Conservation (phyloP, 192 early-diverging fungal genomes). For the Entophlyctis luteolus region DNA sequence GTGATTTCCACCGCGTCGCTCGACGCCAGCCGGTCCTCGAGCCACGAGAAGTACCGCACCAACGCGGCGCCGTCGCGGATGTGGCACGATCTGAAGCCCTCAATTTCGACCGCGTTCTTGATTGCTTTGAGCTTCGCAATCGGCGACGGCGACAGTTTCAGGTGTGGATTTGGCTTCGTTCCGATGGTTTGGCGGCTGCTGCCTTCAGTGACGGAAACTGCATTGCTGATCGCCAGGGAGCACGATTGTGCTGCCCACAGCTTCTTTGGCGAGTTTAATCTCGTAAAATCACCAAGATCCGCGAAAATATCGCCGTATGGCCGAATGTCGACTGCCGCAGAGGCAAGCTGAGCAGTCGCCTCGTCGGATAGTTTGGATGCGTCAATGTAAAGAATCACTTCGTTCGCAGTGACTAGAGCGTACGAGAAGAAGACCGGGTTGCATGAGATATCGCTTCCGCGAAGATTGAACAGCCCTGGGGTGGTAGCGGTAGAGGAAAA, state of each 20-base stretch:
- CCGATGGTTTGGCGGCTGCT: too few species aligned
- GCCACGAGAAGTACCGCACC: conserved; percentile 81
- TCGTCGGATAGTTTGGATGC: conserved; percentile 63
- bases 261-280: conserved; percentile 32
- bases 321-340: conserved; percentile 53
- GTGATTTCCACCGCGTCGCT: conserved; percentile 57
- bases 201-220: too few species aligned
- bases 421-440: conserved; percentile 97
- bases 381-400: conserved; percentile 75
- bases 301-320: conserved; percentile 77
- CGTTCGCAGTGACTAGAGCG: conserved; percentile 69
- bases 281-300: conserved; percentile 49
- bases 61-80: conserved; percentile 85
- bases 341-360: conserved; percentile 57
- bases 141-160: conserved; percentile 62
- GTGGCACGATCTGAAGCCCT: conserved; percentile 90
- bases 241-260: conserved; percentile 63
- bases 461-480: conserved; percentile 86
- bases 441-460: conserved; percentile 89
- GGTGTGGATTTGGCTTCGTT: conserved; percentile 46
- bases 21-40: conserved; percentile 80
- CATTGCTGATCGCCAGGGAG: conserved; percentile 70
- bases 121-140: conserved; percentile 81
- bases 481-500: neutral
- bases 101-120: conserved; percentile 86